Evolutionary conservation across 2,329 filamentous ascomycete species (phyloP).

Genomic region (Fusarium praegraminearum): DNA sequence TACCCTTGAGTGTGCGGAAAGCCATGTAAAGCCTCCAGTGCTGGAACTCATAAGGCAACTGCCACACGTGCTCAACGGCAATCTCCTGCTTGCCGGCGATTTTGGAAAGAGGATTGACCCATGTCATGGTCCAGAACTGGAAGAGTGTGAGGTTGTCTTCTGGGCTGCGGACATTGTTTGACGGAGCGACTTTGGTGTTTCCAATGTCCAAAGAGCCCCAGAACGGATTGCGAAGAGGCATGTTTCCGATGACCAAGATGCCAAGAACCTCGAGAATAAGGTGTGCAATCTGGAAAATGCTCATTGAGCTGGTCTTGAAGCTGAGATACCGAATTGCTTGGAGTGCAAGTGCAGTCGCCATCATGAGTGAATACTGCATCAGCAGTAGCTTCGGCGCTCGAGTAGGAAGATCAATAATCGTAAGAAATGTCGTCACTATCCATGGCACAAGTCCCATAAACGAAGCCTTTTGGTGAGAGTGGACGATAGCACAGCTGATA

Average conservation of each 20-base stretch:
- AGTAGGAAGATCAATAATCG: constrained; percentile 54
- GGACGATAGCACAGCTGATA: constrained; percentile 48
- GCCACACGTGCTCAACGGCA: constrained; percentile 85
- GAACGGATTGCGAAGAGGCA: constrained; percentile 54
- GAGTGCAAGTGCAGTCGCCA: constrained; percentile 49
- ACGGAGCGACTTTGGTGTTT: constrained; percentile 45
- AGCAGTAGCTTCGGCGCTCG: constrained; percentile 58
- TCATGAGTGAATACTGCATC: constrained; percentile 53
- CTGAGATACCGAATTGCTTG: constrained; percentile 50
- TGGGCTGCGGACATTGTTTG: constrained; percentile 68
- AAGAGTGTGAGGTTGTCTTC: constrained; percentile 85
- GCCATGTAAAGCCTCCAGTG: constrained; percentile 79
- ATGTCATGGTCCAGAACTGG: constrained; percentile 87
- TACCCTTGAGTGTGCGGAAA: constrained; percentile 79
- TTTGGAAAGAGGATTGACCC: constrained; percentile 81
- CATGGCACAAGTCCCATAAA: constrained; percentile 57
- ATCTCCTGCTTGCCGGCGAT: constrained; percentile 74
- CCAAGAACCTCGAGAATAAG: constrained; percentile 43
- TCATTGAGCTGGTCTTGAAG: constrained; percentile 31
- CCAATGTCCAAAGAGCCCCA: constrained; percentile 53
- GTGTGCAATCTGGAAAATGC: constrained; percentile 44
- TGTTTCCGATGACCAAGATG: constrained; percentile 51
- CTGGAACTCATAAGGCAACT: constrained; percentile 82
- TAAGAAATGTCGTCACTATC: constrained; percentile 54
- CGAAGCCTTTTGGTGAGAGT: constrained; percentile 44